Evolutionary conservation across 1,284 basidiomycete genomes (phyloP).

Genomic region (Moesziomyces parantarcticus): DNA sequence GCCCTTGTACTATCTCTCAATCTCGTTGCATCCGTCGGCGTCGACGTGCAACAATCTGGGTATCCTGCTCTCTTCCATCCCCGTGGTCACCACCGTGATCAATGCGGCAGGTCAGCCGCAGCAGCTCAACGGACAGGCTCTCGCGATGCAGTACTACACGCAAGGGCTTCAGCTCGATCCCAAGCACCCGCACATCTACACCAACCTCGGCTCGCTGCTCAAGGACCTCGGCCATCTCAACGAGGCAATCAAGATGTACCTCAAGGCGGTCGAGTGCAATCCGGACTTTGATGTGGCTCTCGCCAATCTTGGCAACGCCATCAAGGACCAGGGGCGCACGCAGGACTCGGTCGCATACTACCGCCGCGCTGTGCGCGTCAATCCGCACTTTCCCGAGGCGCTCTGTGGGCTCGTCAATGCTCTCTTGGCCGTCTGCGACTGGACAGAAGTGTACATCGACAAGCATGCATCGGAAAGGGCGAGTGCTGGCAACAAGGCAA

Average conservation of each 20-base stretch:
- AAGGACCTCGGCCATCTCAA: slow-evolving; percentile 74
- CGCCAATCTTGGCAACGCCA: slow-evolving; percentile 75
- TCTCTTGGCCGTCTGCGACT: slow-evolving; percentile 73
- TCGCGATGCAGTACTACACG: slow-evolving; percentile 74
- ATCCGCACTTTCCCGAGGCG: slow-evolving; percentile 74
- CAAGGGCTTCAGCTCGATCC: slow-evolving; percentile 73
- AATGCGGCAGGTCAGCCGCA: slow-evolving; percentile 65
- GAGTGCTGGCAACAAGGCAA: slow-evolving; percentile 1
- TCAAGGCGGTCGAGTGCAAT: slow-evolving; percentile 72
- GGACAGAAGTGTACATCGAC: slow-evolving; percentile 69
- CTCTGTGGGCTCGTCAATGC: slow-evolving; percentile 74
- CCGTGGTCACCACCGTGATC: slow-evolving; percentile 61
- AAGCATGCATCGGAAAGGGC: not conserved
- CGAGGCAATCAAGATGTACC: slow-evolving; percentile 73
- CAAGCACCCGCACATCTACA: slow-evolving; percentile 74
- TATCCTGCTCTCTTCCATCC: slow-evolving; percentile 73
- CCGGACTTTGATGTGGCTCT: slow-evolving; percentile 75
- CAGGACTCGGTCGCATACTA: slow-evolving; percentile 74
- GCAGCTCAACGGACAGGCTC: slow-evolving; percentile 62
- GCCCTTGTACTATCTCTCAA: slow-evolving; percentile 74
- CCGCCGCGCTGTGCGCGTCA: slow-evolving; percentile 72
- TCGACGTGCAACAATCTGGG: slow-evolving; percentile 76
- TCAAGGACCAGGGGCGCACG: slow-evolving; percentile 71
- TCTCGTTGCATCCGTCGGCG: slow-evolving; percentile 73
- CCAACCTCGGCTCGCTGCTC: slow-evolving; percentile 74